Conservation (phyloP, 345 rosid genomes). For the Sonneratia caseolaris region DNA sequence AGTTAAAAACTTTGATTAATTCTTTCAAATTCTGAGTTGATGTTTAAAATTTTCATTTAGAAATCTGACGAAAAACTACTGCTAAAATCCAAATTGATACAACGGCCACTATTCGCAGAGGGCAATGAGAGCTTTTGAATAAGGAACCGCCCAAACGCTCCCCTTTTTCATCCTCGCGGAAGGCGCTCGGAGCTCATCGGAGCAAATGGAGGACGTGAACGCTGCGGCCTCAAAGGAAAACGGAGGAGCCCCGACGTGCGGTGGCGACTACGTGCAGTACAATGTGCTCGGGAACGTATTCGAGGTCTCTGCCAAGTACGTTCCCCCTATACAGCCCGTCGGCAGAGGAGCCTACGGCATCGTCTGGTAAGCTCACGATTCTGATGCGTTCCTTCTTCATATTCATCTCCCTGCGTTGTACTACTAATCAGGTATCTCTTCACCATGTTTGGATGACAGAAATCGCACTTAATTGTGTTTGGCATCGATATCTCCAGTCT, state of each 20-base stretch:
- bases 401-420: not conserved
- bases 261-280: conserved; percentile 52
- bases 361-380: conserved; percentile 47
- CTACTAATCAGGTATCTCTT: not conserved
- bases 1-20: too few relatives aligned
- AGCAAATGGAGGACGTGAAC: conserved; percentile 10
- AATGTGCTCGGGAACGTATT: conserved; percentile 61
- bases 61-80: too few relatives aligned
- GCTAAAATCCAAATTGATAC: too few relatives aligned
- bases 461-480: not conserved
- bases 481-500: not conserved
- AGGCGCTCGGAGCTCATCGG: not conserved
- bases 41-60: too few relatives aligned
- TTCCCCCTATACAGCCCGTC: conserved; percentile 73
- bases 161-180: not conserved
- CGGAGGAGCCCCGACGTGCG: conserved; percentile 1
- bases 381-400: not conserved
- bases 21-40: too few relatives aligned
- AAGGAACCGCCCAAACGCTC: not conserved
- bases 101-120: too few relatives aligned
- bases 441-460: not conserved
- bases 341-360: conserved; percentile 91
- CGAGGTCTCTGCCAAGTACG: conserved; percentile 58
- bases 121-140: not conserved
- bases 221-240: not conserved